phyloP scores from a whole-genome alignment of 129 eudicot genomes.

The sunflower (Helianthus annuus) region HanXRQr2.0-SUNRISE NC_035440.2:126421119-126421618 shows the following conservation, averaged over 20 bases:
- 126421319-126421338: background rate
- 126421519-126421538: background rate
- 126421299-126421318: background rate
- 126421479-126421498: constrained; percentile 54
- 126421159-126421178: constrained; percentile 96
- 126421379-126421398: constrained; percentile 74
- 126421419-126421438: constrained; percentile 83
- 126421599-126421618: constrained; percentile 91
- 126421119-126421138: constrained; percentile 59
- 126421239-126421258: constrained; percentile 86
- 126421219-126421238: constrained; percentile 93
- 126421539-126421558: background rate
- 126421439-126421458: constrained; percentile 99
- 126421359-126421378: constrained; percentile 92
- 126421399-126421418: constrained; percentile 87
- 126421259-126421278: constrained; percentile 85
- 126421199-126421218: constrained; percentile 96
- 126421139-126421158: constrained; percentile 86
- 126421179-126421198: constrained; percentile 98
- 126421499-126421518: background rate
- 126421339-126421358: background rate
- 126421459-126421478: constrained; percentile 86
- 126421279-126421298: constrained; percentile 36
- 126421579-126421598: constrained; percentile 97
- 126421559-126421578: constrained; percentile 60